Conservation (phyloP, 2,329 filamentous ascomycete genomes). For the Cercospora sojina region DNA sequence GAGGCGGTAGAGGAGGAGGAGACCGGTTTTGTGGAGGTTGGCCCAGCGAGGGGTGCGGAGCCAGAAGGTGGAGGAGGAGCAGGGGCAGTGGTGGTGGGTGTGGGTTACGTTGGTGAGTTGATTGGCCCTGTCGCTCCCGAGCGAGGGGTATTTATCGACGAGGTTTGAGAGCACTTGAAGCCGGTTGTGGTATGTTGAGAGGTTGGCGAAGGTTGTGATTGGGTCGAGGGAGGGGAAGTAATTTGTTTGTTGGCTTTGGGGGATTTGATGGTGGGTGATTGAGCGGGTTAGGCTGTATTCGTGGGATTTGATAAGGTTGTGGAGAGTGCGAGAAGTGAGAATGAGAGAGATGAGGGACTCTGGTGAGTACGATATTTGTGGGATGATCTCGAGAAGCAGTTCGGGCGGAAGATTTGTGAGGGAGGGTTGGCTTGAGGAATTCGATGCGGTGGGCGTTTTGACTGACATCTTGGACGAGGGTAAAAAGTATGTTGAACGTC, state of each 20-base stretch:
- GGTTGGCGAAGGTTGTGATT: neutral
- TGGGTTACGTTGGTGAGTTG: neutral
- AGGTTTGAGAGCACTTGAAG: neutral
- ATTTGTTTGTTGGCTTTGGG: conserved; percentile 13
- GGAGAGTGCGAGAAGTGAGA: conserved; percentile 31
- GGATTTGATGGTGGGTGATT: conserved; percentile 26
- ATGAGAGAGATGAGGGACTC: conserved; percentile 27
- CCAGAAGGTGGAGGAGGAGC: neutral
- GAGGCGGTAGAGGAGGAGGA: conserved; percentile 37
- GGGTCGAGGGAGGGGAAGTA: conserved; percentile 27
- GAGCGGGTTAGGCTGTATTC: conserved; percentile 33
- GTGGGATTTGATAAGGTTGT: conserved; percentile 32
- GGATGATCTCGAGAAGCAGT: conserved; percentile 37
- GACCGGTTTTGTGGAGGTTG: conserved; percentile 34
- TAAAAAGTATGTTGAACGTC: neutral
- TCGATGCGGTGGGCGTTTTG: neutral
- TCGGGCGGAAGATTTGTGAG: conserved; percentile 30
- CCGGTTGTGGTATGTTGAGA: neutral
- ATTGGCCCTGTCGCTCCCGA: neutral
- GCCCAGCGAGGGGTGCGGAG: conserved; percentile 35
- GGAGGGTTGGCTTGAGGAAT: neutral
- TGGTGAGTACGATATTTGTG: conserved; percentile 34
- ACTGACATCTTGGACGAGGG: neutral
- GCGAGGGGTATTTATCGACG: neutral
- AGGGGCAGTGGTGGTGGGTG: neutral